Base-by-base conservation (phyloP, 164 flowering plant genomes). In the Taxillus chinensis region DNA sequence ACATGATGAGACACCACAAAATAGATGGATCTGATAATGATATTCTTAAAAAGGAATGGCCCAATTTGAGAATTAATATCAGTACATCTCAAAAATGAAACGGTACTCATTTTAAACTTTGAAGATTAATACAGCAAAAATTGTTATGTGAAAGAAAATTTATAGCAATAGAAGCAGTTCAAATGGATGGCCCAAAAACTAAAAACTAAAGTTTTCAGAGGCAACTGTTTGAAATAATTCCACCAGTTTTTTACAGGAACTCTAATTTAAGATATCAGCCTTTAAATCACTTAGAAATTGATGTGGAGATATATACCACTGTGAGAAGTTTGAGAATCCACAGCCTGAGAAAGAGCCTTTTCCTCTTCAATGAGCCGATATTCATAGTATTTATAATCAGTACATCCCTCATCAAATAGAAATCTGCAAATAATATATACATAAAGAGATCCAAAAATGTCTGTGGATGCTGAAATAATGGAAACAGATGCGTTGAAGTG, bases 371-470 rank as follows among this genome's bases (percentile, higher is more conserved):
- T 64, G 55, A 93, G 85, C 72, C 78, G 80, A 77, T 74, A 85
- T 56, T 90, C 91, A 77, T 93, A 93, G 62, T 93, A 90, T 68
- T 93, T 93, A 71, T 83, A 93, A 62, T 90, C 95, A 27, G 86
- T 62, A 72, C 89, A 89, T 41, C 73, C 72, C 64, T 73, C 74
- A 69, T 93, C 93, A 75, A 84, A 90, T 59, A 93, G 71, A 77
- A 93, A 93, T 73, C 99, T 93, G 80, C 74, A 75, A 15, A 59
- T 0, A 45, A 15, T 3, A 64, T 69, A 42, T 39, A 60, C 7
- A 48, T 45, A 39, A 59, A 38, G 38, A 63, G 40, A 41, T 27
- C 0, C 27, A 27, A 27, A 27, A 27, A 27, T 27, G 27, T 27
- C 27, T 27, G 27, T 27, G 27, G 2, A 27, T 27, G 27, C 27